Base-by-base conservation (phyloP, 2,329 filamentous ascomycete genomes). In the Aurifilum marmelostoma region DNA sequence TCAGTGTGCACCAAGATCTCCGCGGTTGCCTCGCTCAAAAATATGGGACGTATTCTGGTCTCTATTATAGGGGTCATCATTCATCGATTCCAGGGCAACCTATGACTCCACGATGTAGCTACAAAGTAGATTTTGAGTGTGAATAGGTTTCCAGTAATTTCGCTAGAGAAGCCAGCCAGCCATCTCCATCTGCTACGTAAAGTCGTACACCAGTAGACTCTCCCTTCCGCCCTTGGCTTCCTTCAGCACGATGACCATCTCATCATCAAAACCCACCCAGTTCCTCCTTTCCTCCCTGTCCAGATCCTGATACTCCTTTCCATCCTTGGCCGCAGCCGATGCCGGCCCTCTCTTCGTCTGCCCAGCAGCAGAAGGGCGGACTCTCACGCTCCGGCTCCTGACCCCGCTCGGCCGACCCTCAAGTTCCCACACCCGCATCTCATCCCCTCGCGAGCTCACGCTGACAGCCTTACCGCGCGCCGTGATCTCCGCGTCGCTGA, bases 211-310 rank as follows among this genome's bases (percentile, higher is more conserved):
- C 76, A 94, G 86, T 71, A 97, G 79, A 71, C 91, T 89, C 76
- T 95, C 92, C 52, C 86, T 85, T 1, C 92, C 92, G 34, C 87
- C 82, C 34, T 81, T 79, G 72, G 88, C 87, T 79, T 95, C 92
- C 72, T 92, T 90, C 64, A 97, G 83, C 56, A 97, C 88, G 71
- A 97, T 90, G n/a, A 97, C 92, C 81, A 93, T 93, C 79, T 97
- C 92, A 58, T 97, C 93, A 75, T 97, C 93, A 75, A 97, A 97
- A 0, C 92, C 93, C 11, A 97, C 89, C 88, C 91, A 95, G 65
- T 86, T 86, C 69, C 83, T 80, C 63, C 80, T 78, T 69, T 84
- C 83, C 47, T 86, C 82, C 77, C 81, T 81, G 32, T 76, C 75
- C n/a, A 56, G 69, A 16, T 37, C 58, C 34, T 32, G 29, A 60